Conservation (phyloP, 805 yeast species). For the Grigorovia transvaalensis region DNA sequence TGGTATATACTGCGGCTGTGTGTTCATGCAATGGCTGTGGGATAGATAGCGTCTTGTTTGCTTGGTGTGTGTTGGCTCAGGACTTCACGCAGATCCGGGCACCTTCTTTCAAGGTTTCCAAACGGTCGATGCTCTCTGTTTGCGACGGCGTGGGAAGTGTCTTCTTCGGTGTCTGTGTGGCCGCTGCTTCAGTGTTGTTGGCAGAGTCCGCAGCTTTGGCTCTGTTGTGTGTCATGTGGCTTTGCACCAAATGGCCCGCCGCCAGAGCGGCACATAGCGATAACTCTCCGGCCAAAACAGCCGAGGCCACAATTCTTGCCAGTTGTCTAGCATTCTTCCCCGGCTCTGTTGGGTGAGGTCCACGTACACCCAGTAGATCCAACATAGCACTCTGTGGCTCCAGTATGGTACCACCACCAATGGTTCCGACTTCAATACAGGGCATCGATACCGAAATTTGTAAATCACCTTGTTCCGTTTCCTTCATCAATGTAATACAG, state of each 20-base stretch:
- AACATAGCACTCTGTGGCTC: constrained; percentile 97
- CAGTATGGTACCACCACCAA: constrained; percentile 97
- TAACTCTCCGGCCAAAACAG: constrained; percentile 92
- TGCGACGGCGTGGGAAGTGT: not conserved
- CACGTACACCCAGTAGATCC: constrained; percentile 86
- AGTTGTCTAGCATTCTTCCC: constrained; percentile 92
- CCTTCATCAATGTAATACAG: constrained; percentile 93
- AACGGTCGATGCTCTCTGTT: constrained; percentile 17
- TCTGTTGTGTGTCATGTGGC: constrained; percentile 95
- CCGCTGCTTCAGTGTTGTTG: too few species aligned
- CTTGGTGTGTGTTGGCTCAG: constrained; percentile 14
- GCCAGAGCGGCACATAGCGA: constrained; percentile 94
- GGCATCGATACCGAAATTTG: constrained; percentile 98
- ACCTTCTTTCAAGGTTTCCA: constrained; percentile 53
- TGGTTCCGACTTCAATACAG: constrained; percentile 95
- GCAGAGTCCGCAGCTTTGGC: constrained; percentile 21
- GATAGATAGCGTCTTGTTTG: not conserved
- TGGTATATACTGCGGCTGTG: too few species aligned
- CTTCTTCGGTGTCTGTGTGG: too few species aligned
- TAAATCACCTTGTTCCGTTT: constrained; percentile 63
- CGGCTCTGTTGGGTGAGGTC: constrained; percentile 89
- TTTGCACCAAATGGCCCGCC: constrained; percentile 95
- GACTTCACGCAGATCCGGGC: constrained; percentile 67
- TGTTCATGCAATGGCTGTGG: not conserved
- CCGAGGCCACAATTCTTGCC: constrained; percentile 86